These are phyloP conservation scores for Xylaria multiplex DNA, from an alignment of 2,329 filamentous ascomycete genomes.

Conservation along the genomic window DNA sequence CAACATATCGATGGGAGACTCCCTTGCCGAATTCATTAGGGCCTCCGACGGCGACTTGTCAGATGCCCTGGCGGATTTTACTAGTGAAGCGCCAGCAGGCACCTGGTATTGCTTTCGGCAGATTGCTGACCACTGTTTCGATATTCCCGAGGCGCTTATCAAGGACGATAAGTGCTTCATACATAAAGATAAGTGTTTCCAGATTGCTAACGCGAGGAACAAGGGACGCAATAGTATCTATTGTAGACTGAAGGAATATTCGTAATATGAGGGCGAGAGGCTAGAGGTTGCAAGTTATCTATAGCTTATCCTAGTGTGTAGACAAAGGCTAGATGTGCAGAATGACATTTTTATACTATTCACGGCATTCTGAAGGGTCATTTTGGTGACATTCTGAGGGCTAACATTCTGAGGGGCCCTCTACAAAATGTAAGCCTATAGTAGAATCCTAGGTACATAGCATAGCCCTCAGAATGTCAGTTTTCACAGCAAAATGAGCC, in stretches of 20 bases:
- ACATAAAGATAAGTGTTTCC: neutral
- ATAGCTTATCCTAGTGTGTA: too few species aligned
- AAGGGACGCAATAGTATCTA: neutral
- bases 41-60: neutral
- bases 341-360: too few species aligned
- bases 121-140: neutral
- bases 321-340: too few species aligned
- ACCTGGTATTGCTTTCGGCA: conserved; percentile 1
- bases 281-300: too few species aligned
- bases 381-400: too few species aligned
- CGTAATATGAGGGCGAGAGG: too few species aligned
- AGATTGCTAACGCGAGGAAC: neutral
- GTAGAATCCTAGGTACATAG: too few species aligned
- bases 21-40: neutral
- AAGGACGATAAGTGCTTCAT: neutral
- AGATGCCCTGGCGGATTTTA: neutral
- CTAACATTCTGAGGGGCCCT: too few species aligned
- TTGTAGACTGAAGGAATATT: neutral
- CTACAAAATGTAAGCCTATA: too few species aligned
- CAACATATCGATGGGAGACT: neutral
- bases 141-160: neutral
- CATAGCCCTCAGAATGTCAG: too few species aligned
- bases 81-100: neutral
- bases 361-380: too few species aligned
- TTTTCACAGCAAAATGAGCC: too few species aligned